Evolutionary conservation across 208 protist genomes (phyloP).

Genomic region (Entamoeba dispar): DNA sequence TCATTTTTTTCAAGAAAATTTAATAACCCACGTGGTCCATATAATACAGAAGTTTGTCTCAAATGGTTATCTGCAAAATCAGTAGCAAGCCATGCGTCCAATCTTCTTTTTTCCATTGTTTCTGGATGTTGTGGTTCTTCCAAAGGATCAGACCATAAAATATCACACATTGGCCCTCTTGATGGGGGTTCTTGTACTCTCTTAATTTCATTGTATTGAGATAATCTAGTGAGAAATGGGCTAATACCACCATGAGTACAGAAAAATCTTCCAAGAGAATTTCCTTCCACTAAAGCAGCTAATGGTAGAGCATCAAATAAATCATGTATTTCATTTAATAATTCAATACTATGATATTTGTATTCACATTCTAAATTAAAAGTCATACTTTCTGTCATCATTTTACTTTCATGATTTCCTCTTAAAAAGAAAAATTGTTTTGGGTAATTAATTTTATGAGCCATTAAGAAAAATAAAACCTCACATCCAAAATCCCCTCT

Average conservation of each 20-base stretch:
- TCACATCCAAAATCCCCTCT: conserved; percentile 19
- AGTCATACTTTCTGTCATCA: conserved; percentile 27
- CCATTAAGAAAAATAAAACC: conserved; percentile 8
- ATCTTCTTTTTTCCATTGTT: too few relatives aligned
- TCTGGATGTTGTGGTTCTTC: too few relatives aligned
- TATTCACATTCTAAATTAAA: conserved; percentile 71
- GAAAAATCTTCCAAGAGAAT: conserved; percentile 85
- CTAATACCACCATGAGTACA: conserved; percentile 88
- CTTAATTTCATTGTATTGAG: conserved; percentile 74
- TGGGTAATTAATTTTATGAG: conserved; percentile 14
- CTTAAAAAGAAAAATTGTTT: neutral
- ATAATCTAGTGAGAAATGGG: conserved; percentile 73
- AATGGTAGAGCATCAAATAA: conserved; percentile 90
- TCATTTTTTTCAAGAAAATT: neutral
- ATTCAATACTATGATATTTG: neutral
- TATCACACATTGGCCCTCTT: conserved; percentile 84
- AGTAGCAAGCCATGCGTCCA: neutral
- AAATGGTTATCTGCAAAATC: neutral
- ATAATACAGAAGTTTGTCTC: neutral
- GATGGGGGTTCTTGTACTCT: conserved; percentile 90
- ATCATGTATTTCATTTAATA: neutral
- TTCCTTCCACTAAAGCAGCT: conserved; percentile 74
- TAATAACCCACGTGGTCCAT: neutral
- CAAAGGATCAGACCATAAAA: conserved; percentile 89
- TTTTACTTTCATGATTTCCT: conserved; percentile 20